Conservation (phyloP, 768 basidiomycete species). For the Tricholoma sp. region DNA sequence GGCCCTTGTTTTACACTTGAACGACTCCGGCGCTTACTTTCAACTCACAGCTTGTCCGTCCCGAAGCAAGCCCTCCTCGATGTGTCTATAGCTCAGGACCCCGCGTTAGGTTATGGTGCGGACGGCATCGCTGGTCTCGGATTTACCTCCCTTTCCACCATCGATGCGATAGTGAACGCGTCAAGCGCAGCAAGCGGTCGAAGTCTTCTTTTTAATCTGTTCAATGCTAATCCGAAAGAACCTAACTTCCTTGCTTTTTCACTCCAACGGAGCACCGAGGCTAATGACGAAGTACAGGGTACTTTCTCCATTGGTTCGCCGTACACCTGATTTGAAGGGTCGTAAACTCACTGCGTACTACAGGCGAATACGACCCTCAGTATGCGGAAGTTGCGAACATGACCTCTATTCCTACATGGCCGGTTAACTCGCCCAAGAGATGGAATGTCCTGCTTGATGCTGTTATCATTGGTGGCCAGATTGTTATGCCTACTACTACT, state of each 20-base stretch:
- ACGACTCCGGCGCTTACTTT: not conserved
- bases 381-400: slow-evolving; percentile 58
- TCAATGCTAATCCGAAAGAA: slow-evolving; percentile 57
- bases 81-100: slow-evolving; percentile 58
- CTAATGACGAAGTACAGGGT: slow-evolving; percentile 54
- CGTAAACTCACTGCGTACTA: slow-evolving; percentile 1
- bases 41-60: slow-evolving; percentile 46
- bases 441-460: slow-evolving; percentile 80
- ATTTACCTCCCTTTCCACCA: slow-evolving; percentile 68
- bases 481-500: slow-evolving; percentile 46
- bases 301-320: slow-evolving; percentile 64
- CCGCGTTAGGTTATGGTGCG: slow-evolving; percentile 67
- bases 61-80: slow-evolving; percentile 71
- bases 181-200: slow-evolving; percentile 59
- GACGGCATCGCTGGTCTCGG: slow-evolving; percentile 72
- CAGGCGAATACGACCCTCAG: slow-evolving; percentile 62
- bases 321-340: not conserved
- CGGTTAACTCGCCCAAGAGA: slow-evolving; percentile 51
- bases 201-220: slow-evolving; percentile 71
- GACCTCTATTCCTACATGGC: slow-evolving; percentile 69
- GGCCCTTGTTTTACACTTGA: slow-evolving; percentile 13
- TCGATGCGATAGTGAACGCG: slow-evolving; percentile 56
- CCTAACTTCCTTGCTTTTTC: slow-evolving; percentile 82
- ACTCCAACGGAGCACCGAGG: slow-evolving; percentile 54
- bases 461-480: slow-evolving; percentile 52